phyloP scores from a whole-genome alignment of 1,284 basidiomycete genomes.

The Microbotryum saponariae region DNA sequence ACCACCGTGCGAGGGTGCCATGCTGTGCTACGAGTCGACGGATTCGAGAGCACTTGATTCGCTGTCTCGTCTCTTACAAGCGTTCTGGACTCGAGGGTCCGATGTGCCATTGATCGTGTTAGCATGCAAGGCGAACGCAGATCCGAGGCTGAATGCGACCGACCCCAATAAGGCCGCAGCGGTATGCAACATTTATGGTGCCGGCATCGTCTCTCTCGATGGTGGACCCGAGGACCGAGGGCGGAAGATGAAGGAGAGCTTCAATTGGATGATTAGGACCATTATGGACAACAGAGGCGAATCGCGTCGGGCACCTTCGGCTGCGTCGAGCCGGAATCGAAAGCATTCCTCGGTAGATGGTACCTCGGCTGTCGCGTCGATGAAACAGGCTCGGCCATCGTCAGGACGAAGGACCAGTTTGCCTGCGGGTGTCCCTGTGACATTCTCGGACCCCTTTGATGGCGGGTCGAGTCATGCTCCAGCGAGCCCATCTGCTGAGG shows the following conservation, averaged over 20 bases:
- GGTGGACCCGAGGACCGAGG: conserved; percentile 35
- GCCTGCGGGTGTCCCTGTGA: too few species aligned
- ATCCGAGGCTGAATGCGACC: conserved; percentile 14
- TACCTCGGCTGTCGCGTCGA: too few species aligned
- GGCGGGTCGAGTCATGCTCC: too few species aligned
- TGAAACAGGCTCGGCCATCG: too few species aligned
- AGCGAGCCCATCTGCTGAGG: too few species aligned
- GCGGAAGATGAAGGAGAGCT: conserved; percentile 35
- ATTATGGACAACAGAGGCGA: conserved; percentile 36
- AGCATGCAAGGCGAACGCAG: conserved; percentile 35
- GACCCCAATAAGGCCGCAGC: conserved; percentile 33
- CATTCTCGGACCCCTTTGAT: too few species aligned
- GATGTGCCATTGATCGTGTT: conserved; percentile 35
- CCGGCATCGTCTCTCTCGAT: conserved; percentile 37
- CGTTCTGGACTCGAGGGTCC: conserved; percentile 37
- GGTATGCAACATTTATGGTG: conserved; percentile 35
- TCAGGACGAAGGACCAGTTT: too few species aligned
- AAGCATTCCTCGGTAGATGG: not conserved
- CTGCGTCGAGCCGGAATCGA: not conserved
- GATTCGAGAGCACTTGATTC: conserved; percentile 29
- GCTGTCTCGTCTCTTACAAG: conserved; percentile 32
- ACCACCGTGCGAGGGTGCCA: conserved; percentile 35
- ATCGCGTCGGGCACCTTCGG: not conserved
- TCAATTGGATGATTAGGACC: conserved; percentile 36
- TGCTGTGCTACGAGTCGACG: conserved; percentile 39